phyloP scores from a whole-genome alignment of 345 rosid genomes.

The Garcia nutans region DNA sequence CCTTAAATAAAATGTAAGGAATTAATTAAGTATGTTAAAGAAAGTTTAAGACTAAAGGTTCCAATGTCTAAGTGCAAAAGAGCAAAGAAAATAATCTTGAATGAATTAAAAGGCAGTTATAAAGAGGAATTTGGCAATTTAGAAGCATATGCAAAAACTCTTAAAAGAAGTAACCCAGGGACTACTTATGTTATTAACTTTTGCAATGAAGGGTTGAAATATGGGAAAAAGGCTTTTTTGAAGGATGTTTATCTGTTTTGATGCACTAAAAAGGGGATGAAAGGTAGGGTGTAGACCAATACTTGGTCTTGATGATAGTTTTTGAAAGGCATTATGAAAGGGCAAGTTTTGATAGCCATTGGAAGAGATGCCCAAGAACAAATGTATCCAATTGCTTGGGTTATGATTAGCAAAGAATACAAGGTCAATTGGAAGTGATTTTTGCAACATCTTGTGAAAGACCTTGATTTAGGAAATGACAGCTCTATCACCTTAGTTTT shows the following conservation, averaged over 20 bases:
- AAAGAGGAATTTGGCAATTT: background rate
- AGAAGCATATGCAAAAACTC: background rate
- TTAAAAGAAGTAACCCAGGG: background rate
- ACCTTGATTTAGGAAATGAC: background rate
- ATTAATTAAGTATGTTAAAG: too few species aligned
- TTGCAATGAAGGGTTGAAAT: background rate
- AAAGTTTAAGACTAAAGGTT: background rate
- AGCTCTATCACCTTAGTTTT: background rate
- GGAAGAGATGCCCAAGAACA: background rate
- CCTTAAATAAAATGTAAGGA: too few species aligned
- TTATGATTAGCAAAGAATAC: background rate
- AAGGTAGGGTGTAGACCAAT: slow-evolving; percentile 7
- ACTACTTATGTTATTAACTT: background rate
- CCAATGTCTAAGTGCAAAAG: background rate
- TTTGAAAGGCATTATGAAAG: slow-evolving; percentile 6
- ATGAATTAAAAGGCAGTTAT: background rate
- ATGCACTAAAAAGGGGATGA: slow-evolving; percentile 11
- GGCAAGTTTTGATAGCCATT: background rate
- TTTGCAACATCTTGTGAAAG: background rate
- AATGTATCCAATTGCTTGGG: slow-evolving; percentile 4
- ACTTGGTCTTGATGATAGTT: slow-evolving; percentile 10
- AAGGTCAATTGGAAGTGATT: slow-evolving; percentile 2
- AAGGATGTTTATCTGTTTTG: slow-evolving; percentile 2
- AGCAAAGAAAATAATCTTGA: too few species aligned
- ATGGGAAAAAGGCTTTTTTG: background rate